phyloP scores from a whole-genome alignment of 2,329 filamentous ascomycete species.

The Botrytis squamosa region DNA sequence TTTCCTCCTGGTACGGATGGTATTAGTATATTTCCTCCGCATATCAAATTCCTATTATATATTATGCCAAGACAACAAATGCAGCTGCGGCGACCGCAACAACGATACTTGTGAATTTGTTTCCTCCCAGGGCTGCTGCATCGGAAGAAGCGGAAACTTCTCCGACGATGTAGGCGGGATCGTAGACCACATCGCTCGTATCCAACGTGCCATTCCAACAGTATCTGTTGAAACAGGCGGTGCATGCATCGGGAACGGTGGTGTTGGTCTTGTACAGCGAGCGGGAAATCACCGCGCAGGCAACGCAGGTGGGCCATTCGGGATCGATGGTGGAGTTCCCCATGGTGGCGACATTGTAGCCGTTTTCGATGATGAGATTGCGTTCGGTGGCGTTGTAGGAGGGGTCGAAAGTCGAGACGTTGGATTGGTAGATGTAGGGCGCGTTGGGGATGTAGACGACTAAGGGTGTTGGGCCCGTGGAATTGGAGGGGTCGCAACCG shows the following conservation, averaged over 20 bases:
- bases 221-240: slow-evolving; percentile 73
- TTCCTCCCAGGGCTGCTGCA: neutral
- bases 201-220: slow-evolving; percentile 77
- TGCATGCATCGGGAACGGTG: slow-evolving; percentile 68
- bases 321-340: slow-evolving; percentile 73
- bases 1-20: neutral
- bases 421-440: slow-evolving; percentile 74
- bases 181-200: slow-evolving; percentile 28
- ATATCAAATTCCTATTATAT: neutral
- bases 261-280: slow-evolving; percentile 71
- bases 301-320: slow-evolving; percentile 80
- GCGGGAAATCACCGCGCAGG: slow-evolving; percentile 79
- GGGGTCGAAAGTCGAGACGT: slow-evolving; percentile 74
- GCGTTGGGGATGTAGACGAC: slow-evolving; percentile 87
- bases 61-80: neutral
- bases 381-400: slow-evolving; percentile 64
- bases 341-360: slow-evolving; percentile 78
- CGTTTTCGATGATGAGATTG: slow-evolving; percentile 81
- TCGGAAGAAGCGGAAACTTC: slow-evolving; percentile 16
- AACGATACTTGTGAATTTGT: neutral
- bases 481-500: slow-evolving; percentile 68
- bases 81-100: neutral
- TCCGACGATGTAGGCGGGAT: slow-evolving; percentile 28
- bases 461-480: slow-evolving; percentile 59
- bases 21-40: neutral